Evolutionary conservation across 164 flowering plant genomes (phyloP), one percentile per base, ranked within the genome.

Genomic region (Akebia trifoliata): DNA sequence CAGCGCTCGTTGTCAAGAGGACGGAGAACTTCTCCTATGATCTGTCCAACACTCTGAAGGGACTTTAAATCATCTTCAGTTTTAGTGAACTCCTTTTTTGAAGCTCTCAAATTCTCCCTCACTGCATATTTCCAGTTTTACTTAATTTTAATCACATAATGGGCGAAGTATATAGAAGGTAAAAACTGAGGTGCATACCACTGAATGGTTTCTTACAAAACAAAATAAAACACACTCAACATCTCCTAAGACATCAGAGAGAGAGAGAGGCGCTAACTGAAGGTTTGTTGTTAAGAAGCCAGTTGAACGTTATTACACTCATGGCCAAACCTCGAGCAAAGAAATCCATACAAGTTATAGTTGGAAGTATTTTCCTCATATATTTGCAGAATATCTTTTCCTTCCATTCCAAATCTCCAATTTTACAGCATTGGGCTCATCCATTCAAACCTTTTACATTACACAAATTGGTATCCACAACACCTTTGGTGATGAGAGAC

Each of bases 31-130:
- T 90, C 97, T 34, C 96, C 97, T 36, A 93, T 83, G 50, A 87
- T 83, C 64, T 93, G 95, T 29, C 99, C 99, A 69, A 86, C 96
- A 59, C 96, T 86, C 57, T 93, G 97, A 48, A 90, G 95, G 38
- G 96, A 81, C 82, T 90, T 93, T 68, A 93, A 72, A 72, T 90
- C 96, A 78, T 87, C 97, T 74, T 90, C 99, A 10, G 96, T 87
- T 60, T 87, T 93, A 34, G 72, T 71, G 60, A 78, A 87, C 57
- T 93, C 97, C 70, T 85, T 93, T 56, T 84, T 93, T 0, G 86
- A 62, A 47, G 65, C 62, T 39, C 82, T 61, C 65, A 90, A 52
- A 59, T 73, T 80, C 74, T 93, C 96, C 69, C 84, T 83, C 51
- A 72, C 99, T 93, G 82, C 68, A 78, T 5, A 52, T 51, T 44